Conservation (phyloP, 352 stramenopile species). For the Halophytophthora polymorphica region DNA sequence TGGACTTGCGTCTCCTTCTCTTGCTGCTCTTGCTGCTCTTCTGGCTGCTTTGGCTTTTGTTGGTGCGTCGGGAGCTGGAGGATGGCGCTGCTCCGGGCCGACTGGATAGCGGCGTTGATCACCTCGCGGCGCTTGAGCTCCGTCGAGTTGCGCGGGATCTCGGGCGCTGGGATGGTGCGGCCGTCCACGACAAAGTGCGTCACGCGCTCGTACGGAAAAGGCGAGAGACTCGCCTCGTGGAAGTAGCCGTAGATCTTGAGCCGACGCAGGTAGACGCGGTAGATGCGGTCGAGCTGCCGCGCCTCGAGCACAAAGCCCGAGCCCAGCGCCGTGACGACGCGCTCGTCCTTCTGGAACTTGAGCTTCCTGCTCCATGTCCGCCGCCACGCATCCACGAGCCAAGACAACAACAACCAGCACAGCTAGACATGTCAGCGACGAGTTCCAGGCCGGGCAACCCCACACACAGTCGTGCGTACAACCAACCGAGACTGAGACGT, state of each 20-base stretch:
- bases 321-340: constrained; percentile 71
- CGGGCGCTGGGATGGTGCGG: constrained; percentile 55
- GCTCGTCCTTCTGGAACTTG: constrained; percentile 76
- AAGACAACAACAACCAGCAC: constrained; percentile 2
- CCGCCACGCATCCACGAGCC: too few relatives aligned
- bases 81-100: constrained; percentile 37
- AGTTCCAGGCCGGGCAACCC: too few relatives aligned
- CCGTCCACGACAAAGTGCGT: constrained; percentile 85
- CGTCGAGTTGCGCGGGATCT: constrained; percentile 63
- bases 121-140: constrained; percentile 69
- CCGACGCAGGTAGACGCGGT: constrained; percentile 74
- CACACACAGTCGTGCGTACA: not conserved
- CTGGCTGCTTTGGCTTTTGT: constrained; percentile 7
- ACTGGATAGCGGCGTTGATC: constrained; percentile 68
- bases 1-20: constrained; percentile 12
- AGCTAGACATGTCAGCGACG: not conserved
- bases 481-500: constrained; percentile 20
- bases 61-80: constrained; percentile 8
- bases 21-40: constrained; percentile 9
- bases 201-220: constrained; percentile 83
- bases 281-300: constrained; percentile 64
- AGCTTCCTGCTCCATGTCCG: constrained; percentile 50
- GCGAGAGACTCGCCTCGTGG: constrained; percentile 54
- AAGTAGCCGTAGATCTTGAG: constrained; percentile 72
- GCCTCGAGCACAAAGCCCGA: constrained; percentile 73